Evolutionary conservation across 176 grass and related monocot genomes (phyloP).

Genomic region (Coix lacrymajobi): DNA sequence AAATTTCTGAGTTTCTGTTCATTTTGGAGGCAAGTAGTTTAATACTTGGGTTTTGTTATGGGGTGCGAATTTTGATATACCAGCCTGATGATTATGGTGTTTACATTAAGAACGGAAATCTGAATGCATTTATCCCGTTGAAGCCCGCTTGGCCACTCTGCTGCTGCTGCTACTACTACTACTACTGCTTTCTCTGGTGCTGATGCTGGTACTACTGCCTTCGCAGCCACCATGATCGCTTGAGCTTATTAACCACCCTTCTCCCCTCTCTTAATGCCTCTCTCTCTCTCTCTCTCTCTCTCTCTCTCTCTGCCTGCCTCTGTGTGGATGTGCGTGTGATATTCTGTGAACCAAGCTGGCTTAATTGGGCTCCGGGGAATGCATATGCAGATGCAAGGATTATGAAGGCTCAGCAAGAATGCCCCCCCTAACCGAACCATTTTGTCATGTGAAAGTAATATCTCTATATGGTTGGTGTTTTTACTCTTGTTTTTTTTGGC

Average conservation of each 20-base stretch:
- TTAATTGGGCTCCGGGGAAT: neutral
- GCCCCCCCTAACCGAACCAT: neutral
- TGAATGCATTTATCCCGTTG: conserved; percentile 13
- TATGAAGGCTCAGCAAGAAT: conserved; percentile 28
- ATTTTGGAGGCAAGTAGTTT: neutral
- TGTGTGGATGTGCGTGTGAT: neutral
- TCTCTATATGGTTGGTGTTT: neutral
- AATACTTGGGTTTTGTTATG: neutral
- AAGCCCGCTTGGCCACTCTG: conserved; percentile 22
- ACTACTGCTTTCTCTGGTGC: neutral
- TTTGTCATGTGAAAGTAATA: neutral
- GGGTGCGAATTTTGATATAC: neutral
- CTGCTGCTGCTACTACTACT: neutral
- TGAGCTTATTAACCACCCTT: too few relatives aligned
- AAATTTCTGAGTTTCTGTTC: neutral
- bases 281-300: too few relatives aligned
- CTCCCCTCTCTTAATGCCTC: too few relatives aligned
- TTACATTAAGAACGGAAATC: neutral
- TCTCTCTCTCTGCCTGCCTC: neutral
- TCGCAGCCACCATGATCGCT: too few relatives aligned
- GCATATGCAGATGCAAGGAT: conserved; percentile 6
- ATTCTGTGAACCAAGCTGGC: neutral
- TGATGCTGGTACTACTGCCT: too few relatives aligned
- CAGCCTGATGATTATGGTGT: conserved; percentile 17
- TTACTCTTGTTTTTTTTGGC: neutral